A percentile compares a stretch with the other conserved stretches of the same genome.
These are phyloP conservation scores for Arthroderma uncinatum DNA, from an alignment of 2,329 filamentous ascomycete genomes.

Conservation along the genomic window DNA sequence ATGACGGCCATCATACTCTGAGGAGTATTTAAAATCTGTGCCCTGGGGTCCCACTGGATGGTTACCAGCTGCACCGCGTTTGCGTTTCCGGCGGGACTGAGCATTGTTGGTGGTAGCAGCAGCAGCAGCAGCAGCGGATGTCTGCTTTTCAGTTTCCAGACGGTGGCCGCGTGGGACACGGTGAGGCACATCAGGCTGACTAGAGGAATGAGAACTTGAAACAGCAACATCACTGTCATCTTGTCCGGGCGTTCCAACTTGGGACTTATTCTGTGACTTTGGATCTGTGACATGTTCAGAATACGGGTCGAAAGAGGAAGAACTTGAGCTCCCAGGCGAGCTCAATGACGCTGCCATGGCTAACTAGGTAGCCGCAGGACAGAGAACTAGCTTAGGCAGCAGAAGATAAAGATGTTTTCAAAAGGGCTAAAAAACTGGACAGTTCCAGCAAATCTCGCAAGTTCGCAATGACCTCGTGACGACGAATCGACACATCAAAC, in stretches of 20 bases:
- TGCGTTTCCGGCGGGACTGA: conserved; percentile 7
- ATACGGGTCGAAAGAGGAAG: conserved; percentile 17
- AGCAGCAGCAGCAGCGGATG: background rate
- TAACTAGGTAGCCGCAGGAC: conserved; percentile 8
- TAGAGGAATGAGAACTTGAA: background rate
- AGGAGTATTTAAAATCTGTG: background rate
- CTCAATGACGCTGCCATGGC: conserved; percentile 12
- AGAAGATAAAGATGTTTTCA: background rate
- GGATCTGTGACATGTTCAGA: conserved; percentile 10
- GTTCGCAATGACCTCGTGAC: background rate
- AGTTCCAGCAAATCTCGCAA: background rate
- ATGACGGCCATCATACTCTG: conserved; percentile 2
- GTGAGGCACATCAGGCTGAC: background rate
- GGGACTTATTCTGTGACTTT: background rate
- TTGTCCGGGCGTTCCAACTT: background rate
- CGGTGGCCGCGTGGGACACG: background rate
- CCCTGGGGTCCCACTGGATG: background rate
- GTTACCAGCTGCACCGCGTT: background rate
- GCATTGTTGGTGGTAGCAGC: background rate
- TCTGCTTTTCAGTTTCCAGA: background rate
- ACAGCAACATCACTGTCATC: conserved; percentile 1
- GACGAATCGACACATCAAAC: conserved; percentile 5
- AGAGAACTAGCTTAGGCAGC: background rate
- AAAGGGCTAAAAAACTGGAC: background rate
- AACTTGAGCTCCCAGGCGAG: conserved; percentile 12